Evolutionary conservation across 345 rosid genomes (phyloP).

Genomic region (Citrus australasica): DNA sequence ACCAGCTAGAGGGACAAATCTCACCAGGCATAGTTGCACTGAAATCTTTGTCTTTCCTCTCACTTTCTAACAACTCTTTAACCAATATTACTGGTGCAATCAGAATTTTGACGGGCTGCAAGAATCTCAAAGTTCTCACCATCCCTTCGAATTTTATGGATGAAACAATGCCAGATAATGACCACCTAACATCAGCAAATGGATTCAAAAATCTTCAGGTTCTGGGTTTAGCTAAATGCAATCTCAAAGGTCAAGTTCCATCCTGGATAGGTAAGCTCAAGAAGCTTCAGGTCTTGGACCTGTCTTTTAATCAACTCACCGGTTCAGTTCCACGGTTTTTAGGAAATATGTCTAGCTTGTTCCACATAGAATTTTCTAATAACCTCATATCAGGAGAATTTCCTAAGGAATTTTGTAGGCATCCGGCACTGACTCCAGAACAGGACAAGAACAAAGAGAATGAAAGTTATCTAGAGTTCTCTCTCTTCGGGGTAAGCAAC

Average conservation of each 20-base stretch:
- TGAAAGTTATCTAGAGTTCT: background rate
- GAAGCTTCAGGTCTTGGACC: slow-evolving; percentile 22
- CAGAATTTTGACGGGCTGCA: slow-evolving; percentile 24
- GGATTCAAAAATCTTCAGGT: slow-evolving; percentile 30
- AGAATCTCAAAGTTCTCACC: slow-evolving; percentile 24
- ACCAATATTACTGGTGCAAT: slow-evolving; percentile 32
- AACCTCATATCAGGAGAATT: slow-evolving; percentile 3
- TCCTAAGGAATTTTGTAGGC: background rate
- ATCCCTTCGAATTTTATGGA: slow-evolving; percentile 15
- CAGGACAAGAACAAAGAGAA: background rate
- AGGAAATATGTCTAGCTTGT: slow-evolving; percentile 1
- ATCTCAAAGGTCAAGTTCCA: slow-evolving; percentile 25
- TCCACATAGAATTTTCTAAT: slow-evolving; percentile 12
- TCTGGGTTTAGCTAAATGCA: slow-evolving; percentile 20
- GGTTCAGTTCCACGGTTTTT: slow-evolving; percentile 17
- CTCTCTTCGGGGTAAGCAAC: background rate
- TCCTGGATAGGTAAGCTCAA: slow-evolving; percentile 15
- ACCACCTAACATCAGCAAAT: background rate
- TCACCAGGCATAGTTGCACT: background rate
- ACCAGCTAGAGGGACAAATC: slow-evolving; percentile 14
- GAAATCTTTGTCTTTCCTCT: slow-evolving; percentile 11
- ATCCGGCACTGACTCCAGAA: background rate
- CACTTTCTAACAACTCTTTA: slow-evolving; percentile 16
- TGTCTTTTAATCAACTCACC: slow-evolving; percentile 23
- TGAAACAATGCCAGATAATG: slow-evolving; percentile 15